A percentile compares a stretch with the other conserved stretches of the same genome.
Evolutionary conservation across 257 asterid species (phyloP).

Genomic region (Capsicum chinense): DNA sequence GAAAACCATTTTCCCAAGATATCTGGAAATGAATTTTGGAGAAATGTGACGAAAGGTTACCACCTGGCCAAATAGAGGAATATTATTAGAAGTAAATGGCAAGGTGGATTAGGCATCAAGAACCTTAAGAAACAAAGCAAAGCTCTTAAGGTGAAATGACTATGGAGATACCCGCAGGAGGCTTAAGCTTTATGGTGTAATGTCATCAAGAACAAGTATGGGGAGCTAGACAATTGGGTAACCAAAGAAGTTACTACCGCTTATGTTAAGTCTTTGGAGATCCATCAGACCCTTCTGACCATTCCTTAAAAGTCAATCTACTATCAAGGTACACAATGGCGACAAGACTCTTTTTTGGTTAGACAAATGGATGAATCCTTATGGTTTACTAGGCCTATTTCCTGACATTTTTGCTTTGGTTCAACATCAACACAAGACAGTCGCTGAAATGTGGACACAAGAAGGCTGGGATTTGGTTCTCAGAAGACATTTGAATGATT

Average conservation of each 20-base stretch:
- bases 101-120: not conserved
- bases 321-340: not conserved
- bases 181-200: not conserved
- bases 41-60: not conserved
- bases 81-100: not conserved
- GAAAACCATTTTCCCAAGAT: too few species aligned
- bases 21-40: not conserved
- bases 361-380: not conserved
- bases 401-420: not conserved
- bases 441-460: not conserved
- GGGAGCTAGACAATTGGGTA: not conserved
- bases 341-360: not conserved
- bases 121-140: not conserved
- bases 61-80: not conserved
- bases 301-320: not conserved
- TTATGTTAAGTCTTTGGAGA: not conserved
- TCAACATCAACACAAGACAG: not conserved
- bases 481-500: not conserved
- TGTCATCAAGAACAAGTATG: not conserved
- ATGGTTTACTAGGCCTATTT: not conserved
- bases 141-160: not conserved
- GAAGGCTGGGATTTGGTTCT: not conserved
- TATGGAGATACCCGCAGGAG: not conserved
- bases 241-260: not conserved
- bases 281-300: not conserved